A percentile compares a stretch with the other conserved stretches of the same genome.
Conservation (phyloP, 495 filamentous ascomycete genomes). For the Lophiotrema nucula region DNA sequence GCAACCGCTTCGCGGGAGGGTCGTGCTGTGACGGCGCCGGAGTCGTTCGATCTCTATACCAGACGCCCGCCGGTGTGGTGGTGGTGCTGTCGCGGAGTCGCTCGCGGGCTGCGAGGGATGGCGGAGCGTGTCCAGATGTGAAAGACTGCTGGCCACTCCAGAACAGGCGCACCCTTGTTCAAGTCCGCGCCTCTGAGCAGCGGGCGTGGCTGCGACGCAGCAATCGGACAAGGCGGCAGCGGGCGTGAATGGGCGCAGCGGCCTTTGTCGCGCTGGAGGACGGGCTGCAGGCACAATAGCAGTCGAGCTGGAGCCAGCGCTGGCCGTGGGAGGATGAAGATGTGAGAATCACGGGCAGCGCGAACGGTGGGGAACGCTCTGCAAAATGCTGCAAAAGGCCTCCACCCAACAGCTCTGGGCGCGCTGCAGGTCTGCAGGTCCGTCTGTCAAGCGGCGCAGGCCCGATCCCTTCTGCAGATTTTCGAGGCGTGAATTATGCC, state of each 20-base stretch:
- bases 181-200: not conserved
- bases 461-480: not conserved
- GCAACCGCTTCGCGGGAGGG: not conserved
- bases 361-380: too few species aligned
- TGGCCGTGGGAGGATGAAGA: too few species aligned
- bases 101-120: not conserved
- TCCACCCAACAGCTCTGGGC: not conserved
- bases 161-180: not conserved
- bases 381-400: not conserved
- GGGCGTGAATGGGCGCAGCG: not conserved
- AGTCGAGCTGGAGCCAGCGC: too few species aligned
- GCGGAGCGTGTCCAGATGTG: not conserved
- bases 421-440: conserved; percentile 10
- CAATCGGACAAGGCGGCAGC: conserved; percentile 1
- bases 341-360: too few species aligned
- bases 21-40: not conserved
- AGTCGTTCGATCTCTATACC: not conserved
- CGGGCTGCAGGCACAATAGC: too few species aligned
- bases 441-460: too few species aligned
- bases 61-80: not conserved
- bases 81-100: not conserved
- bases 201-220: not conserved
- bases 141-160: not conserved
- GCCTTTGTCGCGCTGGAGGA: conserved; percentile 1
- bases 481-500: conserved; percentile 11